Base-by-base conservation (phyloP, 352 stramenopile genomes). In the Phytophthora cajani region DNA sequence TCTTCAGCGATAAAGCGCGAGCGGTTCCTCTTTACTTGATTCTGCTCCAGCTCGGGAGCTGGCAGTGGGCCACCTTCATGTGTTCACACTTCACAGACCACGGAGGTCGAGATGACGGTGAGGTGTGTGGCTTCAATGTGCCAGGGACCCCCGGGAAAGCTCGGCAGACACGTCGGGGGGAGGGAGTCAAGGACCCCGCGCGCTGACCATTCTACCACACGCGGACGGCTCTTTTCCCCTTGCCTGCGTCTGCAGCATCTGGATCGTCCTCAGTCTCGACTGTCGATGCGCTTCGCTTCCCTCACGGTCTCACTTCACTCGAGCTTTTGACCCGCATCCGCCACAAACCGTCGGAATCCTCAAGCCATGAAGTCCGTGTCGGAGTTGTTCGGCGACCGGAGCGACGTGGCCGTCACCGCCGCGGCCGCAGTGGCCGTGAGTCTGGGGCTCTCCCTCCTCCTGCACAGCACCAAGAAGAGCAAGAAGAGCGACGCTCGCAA, bases 381-480 rank as follows among this genome's bases (percentile, higher is more conserved):
- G 32, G 56, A 71, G 25, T 46, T 74, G 4, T 58, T 77, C 30
- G 46, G 64, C 14, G 53, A 71, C 30, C 51, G 51, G 25, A 67
- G 58, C 42, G 65, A 77, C 11, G 23, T 71, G 6, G 56, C 44
- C 2, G 25, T 67, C 59, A 64, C 65, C 10, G 65, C 65, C 46
- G 46, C 70, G 6, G 50, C 65, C 23, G 64, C 60, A n/a, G 66
- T 77, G 9, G 46, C 65, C 9, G 60, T 79, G 59, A 68, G 50
- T 62, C 62, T 81, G 58, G 68, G 59, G 3, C 55, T 81, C n/a
- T 67, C 75, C 11, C 33, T 85, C 19, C 23, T 72, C 8, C 54
- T 70, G 23, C 58, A 68, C 67, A 65, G 38, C 47, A 66, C 30
- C 12, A 79, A 21, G 68, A 77, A 67, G 55, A 55, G 12, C 42